Evolutionary conservation across 2,329 filamentous ascomycete species (phyloP).

Genomic region (Penicillium sp.): DNA sequence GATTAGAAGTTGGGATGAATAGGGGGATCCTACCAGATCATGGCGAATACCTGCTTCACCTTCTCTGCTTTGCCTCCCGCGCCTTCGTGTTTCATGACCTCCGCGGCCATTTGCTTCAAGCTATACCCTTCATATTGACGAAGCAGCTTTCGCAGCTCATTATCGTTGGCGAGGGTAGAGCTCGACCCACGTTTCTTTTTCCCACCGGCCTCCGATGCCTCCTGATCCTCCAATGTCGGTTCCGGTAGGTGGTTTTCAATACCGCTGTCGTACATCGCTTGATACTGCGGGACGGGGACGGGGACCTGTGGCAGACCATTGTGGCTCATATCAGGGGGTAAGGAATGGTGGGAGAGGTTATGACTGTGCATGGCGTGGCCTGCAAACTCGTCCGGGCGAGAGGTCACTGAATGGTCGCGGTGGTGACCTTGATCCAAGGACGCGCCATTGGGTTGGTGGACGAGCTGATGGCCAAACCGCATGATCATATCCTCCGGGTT

Average conservation of each 20-base stretch:
- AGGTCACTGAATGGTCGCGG: slow-evolving; percentile 42
- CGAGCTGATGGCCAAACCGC: slow-evolving; percentile 49
- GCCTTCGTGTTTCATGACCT: slow-evolving; percentile 55
- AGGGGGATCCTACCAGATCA: slow-evolving; percentile 58
- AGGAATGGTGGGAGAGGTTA: slow-evolving; percentile 38
- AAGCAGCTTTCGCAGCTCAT: slow-evolving; percentile 52
- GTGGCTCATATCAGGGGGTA: slow-evolving; percentile 40
- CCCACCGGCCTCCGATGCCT: slow-evolving; percentile 47
- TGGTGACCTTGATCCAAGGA: slow-evolving; percentile 45
- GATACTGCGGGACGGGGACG: slow-evolving; percentile 42
- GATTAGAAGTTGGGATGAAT: too few relatives aligned
- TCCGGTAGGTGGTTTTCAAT: slow-evolving; percentile 48
- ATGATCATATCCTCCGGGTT: slow-evolving; percentile 53
- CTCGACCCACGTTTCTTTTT: slow-evolving; percentile 53
- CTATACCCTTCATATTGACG: slow-evolving; percentile 51
- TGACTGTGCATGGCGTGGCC: slow-evolving; percentile 40
- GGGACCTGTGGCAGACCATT: slow-evolving; percentile 38
- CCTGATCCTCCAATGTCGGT: slow-evolving; percentile 45
- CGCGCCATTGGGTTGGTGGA: slow-evolving; percentile 41
- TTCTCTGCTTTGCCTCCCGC: slow-evolving; percentile 56
- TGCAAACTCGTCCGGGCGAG: slow-evolving; percentile 44
- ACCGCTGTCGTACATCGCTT: slow-evolving; percentile 46
- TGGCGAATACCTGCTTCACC: slow-evolving; percentile 57
- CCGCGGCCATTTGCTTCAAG: slow-evolving; percentile 52
- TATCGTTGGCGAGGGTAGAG: slow-evolving; percentile 54